Percentiles rank a stretch among this genome's conserved stretches.
These are phyloP conservation scores for Medicago truncatula DNA, from an alignment of 306 rosid species.

Conservation along the genomic window DNA sequence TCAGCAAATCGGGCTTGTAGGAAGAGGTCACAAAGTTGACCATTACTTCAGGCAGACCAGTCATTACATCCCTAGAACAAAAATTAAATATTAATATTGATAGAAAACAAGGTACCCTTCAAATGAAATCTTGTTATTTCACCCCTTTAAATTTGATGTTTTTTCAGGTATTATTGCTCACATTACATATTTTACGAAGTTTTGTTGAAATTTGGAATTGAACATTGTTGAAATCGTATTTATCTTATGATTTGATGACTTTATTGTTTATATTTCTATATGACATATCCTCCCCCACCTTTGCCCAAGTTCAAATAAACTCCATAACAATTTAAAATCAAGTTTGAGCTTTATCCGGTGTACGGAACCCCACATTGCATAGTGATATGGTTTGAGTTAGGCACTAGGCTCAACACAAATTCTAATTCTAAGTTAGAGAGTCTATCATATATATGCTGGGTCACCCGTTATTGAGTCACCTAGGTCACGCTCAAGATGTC, in stretches of 20 bases:
- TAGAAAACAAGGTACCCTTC: slow-evolving; percentile 13
- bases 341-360: too few species aligned
- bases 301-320: too few species aligned
- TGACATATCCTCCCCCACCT: too few species aligned
- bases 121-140: slow-evolving; percentile 21
- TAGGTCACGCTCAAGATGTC: not conserved
- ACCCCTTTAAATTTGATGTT: not conserved
- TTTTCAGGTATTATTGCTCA: not conserved
- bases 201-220: slow-evolving; percentile 2
- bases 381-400: too few species aligned
- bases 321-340: too few species aligned
- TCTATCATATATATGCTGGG: not conserved
- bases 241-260: slow-evolving; percentile 1
- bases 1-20: slow-evolving; percentile 73
- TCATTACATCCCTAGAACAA: slow-evolving; percentile 65
- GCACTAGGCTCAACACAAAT: too few species aligned
- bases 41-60: slow-evolving; percentile 84
- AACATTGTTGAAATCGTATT: slow-evolving; percentile 5
- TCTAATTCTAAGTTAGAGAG: not conserved
- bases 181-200: not conserved
- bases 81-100: slow-evolving; percentile 31
- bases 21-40: slow-evolving; percentile 97
- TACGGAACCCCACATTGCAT: too few species aligned
- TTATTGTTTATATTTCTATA: too few species aligned
- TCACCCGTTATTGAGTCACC: not conserved